Evolutionary conservation across 257 asterid species (phyloP).

Genomic region (Jasminum sambac): DNA sequence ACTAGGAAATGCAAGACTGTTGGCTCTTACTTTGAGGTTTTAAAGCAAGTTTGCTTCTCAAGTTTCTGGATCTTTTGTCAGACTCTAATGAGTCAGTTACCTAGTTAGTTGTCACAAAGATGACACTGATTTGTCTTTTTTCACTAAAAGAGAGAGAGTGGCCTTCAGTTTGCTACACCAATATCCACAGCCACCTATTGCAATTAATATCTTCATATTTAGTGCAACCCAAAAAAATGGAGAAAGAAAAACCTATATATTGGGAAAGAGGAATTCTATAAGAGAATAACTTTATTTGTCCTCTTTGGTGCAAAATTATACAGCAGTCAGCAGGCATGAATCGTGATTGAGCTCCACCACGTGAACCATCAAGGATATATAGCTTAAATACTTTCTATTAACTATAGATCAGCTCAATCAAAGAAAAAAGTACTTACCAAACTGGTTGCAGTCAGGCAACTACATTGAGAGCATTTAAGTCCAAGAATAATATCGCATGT

Average conservation of each 20-base stretch:
- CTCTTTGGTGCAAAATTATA: background rate
- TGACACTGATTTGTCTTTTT: background rate
- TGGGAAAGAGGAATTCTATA: background rate
- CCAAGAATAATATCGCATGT: background rate
- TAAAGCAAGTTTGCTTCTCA: background rate
- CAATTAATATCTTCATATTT: background rate
- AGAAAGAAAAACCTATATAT: background rate
- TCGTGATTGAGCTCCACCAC: background rate
- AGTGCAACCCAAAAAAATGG: background rate
- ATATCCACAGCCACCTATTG: background rate
- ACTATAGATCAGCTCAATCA: conserved; percentile 2
- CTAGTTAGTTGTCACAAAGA: background rate
- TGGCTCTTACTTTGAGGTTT: background rate
- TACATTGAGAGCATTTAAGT: background rate
- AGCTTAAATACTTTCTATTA: background rate
- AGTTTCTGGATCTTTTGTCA: background rate
- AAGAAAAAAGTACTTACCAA: background rate
- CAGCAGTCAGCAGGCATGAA: background rate
- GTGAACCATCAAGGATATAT: conserved; percentile 8
- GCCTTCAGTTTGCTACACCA: background rate
- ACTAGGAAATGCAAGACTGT: background rate
- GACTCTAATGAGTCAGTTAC: background rate
- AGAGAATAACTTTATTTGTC: background rate
- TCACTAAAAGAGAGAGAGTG: background rate
- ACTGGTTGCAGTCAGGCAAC: background rate